These are phyloP conservation scores for Heterobasidion parviporum DNA, from an alignment of 1,284 basidiomycete species.

Conservation along the genomic window DNA sequence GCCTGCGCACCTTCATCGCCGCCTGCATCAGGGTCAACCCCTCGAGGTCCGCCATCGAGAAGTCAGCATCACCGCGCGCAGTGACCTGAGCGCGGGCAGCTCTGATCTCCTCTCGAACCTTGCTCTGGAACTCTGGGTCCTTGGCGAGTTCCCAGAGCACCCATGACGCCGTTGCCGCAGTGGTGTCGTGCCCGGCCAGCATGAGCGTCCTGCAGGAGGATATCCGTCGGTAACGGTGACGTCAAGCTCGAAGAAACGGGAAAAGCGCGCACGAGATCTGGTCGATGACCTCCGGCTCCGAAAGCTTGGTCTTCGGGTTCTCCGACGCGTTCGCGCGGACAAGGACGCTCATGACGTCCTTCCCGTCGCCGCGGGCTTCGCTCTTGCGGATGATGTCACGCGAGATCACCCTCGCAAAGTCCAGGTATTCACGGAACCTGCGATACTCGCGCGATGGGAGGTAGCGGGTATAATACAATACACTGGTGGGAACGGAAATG, in stretches of 20 bases:
- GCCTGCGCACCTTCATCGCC: slow-evolving; percentile 5
- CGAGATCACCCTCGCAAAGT: slow-evolving; percentile 15
- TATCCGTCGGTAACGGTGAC: neutral
- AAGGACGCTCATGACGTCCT: slow-evolving; percentile 22
- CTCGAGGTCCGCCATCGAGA: slow-evolving; percentile 41
- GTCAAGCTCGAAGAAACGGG: neutral
- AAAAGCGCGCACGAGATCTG: slow-evolving; percentile 16
- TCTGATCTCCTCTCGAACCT: slow-evolving; percentile 43
- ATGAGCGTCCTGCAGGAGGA: slow-evolving; percentile 16
- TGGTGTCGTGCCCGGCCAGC: slow-evolving; percentile 26
- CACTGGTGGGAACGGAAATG: slow-evolving; percentile 14
- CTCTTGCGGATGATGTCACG: slow-evolving; percentile 12
- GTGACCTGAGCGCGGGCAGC: slow-evolving; percentile 33
- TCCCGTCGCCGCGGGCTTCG: slow-evolving; percentile 7
- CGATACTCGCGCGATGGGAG: slow-evolving; percentile 16
- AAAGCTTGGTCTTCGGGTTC: slow-evolving; percentile 13
- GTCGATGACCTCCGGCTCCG: slow-evolving; percentile 20
- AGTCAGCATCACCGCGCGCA: slow-evolving; percentile 28
- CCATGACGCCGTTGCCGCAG: slow-evolving; percentile 22
- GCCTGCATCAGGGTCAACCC: slow-evolving; percentile 27
- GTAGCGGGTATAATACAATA: slow-evolving; percentile 15
- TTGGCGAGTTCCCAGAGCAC: slow-evolving; percentile 36
- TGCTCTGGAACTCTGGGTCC: slow-evolving; percentile 37
- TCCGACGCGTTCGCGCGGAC: slow-evolving; percentile 16
- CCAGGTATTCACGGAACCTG: slow-evolving; percentile 15